Evolutionary conservation across 257 asterid species (phyloP), one percentile per base, ranked within the genome.

Genomic region (Primulina eburnea): DNA sequence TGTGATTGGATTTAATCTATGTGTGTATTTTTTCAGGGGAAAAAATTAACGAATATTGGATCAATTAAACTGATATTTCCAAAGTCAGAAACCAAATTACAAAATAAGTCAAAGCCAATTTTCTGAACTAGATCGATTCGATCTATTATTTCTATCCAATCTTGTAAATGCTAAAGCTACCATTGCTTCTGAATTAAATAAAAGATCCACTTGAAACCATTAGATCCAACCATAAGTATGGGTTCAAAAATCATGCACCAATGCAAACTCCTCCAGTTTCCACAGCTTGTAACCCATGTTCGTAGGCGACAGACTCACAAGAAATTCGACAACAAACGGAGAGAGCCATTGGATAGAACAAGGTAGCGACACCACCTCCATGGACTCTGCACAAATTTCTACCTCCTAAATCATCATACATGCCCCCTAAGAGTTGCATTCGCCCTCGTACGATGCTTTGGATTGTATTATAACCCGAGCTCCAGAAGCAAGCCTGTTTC

Each of bases 401-500:
- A 1, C 17, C 60, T 60, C 73, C 57, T 5, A 4, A 30, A 20
- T 57, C 70, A 60, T 56, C 35, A 29, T 12, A 20, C 60, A 61
- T 26, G 66, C 38, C 74, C 58, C 50, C 37, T 72, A 79, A 8
- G 76, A 78, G 78, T 37, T 63, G 20, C 72, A 76, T 53, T 71
- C 82, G 30, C 78, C 35, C 43, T 84, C 86, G 12, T 72, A 73
- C 2, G n/a, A 5, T 78, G 77, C 82, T 64, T 73, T 79, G 57
- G 96, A 85, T 70, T 92, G 90, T 70, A 92, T 92, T 87, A 92
- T 90, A 82, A 90, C 85, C 87, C 94, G 92, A 84, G 98, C 97
- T 88, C 98, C 98, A 63, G 97, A 92, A 84, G 98, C 87, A 88
- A 92, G 97, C 96, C 98, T 90, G 95, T 83, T 75, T 52, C 28